Base-by-base conservation (phyloP, 345 rosid genomes). In the Crucihimalaya himalaica region DNA sequence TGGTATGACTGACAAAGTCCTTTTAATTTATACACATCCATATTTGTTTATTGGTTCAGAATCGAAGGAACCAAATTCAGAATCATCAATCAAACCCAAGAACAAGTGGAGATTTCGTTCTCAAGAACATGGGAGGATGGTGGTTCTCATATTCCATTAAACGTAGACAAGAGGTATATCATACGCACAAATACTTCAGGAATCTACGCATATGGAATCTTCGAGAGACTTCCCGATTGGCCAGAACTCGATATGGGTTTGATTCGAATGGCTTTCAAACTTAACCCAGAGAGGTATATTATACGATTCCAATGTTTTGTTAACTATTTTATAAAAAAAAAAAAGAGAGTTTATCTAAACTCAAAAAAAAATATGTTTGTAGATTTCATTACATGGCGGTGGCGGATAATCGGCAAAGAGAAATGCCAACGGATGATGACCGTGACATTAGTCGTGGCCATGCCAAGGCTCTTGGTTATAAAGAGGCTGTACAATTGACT, bases 381-480 rank as follows among this genome's bases (percentile, higher is more conserved):
- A 93, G 98, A 75, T 91, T 93, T 71, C 85, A 83, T 54, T 91
- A 83, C 73, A 89, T 93, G 97, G 90, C 56, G 9, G 77, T 88
- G 37, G 83, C 86, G 8, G 97, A 88, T 61, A 64, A 91, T 31
- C 82, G 95, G 34, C 95, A 85, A 70, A 84, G 96, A 67, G 71
- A 12, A 46, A 91, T 93, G 98, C 98, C 98, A 0, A 76, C 83
- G 16, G 92, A 96, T 0, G 90, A 84, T n/a, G 98, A 93, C 80
- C 82, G 92, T 63, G 65, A 66, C 54, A 85, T 86, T 0, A 12
- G 28, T 5, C 72, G 87, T 70, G 87, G 96, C 9, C 78, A 80
- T 71, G 72, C 85, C 14, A 72, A 60, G 68, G 7, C 42, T 20
- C 82, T 91, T 53, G 94, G 83, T 32, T 71, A 54, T 43, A 96